phyloP scores from a whole-genome alignment of 1,284 basidiomycete genomes.

The Waitea zeae region DNA sequence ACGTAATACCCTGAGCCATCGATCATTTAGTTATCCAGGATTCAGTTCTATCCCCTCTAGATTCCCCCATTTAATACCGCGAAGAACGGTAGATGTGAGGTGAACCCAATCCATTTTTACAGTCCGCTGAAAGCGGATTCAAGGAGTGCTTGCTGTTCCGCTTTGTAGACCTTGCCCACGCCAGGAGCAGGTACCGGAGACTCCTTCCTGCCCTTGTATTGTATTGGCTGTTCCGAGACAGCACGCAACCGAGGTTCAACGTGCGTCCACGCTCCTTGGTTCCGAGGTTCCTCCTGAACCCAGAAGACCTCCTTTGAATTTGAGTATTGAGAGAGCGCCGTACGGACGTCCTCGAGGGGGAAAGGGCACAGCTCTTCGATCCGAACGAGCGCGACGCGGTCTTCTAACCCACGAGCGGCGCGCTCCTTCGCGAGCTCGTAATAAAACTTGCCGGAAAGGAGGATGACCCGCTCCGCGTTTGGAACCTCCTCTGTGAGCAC shows the following conservation, averaged over 20 bases:
- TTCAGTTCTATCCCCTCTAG: no score
- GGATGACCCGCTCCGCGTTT: slow-evolving; percentile 32
- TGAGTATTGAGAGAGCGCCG: slow-evolving; percentile 28
- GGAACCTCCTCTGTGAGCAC: slow-evolving; percentile 41
- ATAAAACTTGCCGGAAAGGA: slow-evolving; percentile 71
- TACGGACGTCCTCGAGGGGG: slow-evolving; percentile 42
- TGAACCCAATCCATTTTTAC: slow-evolving; percentile 11
- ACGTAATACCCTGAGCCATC: no score
- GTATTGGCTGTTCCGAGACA: slow-evolving; percentile 26
- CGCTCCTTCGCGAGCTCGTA: slow-evolving; percentile 71
- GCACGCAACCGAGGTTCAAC: slow-evolving; percentile 36
- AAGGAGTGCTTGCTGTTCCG: slow-evolving; percentile 45
- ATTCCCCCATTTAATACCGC: no score
- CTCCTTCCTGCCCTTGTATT: slow-evolving; percentile 51
- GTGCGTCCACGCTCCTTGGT: slow-evolving; percentile 69
- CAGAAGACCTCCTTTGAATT: slow-evolving; percentile 34
- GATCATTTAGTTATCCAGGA: no score
- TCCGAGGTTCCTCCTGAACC: slow-evolving; percentile 78
- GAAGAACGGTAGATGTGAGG: no score
- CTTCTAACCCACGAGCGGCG: slow-evolving; percentile 25
- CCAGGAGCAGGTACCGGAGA: slow-evolving; percentile 69
- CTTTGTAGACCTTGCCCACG: slow-evolving; percentile 47
- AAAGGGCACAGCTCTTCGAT: slow-evolving; percentile 79
- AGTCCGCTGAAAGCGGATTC: slow-evolving; percentile 36
- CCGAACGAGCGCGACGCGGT: slow-evolving; percentile 48